These are phyloP conservation scores for Chalciporus chontae DNA, from an alignment of 768 basidiomycete genomes.

Conservation along the genomic window DNA sequence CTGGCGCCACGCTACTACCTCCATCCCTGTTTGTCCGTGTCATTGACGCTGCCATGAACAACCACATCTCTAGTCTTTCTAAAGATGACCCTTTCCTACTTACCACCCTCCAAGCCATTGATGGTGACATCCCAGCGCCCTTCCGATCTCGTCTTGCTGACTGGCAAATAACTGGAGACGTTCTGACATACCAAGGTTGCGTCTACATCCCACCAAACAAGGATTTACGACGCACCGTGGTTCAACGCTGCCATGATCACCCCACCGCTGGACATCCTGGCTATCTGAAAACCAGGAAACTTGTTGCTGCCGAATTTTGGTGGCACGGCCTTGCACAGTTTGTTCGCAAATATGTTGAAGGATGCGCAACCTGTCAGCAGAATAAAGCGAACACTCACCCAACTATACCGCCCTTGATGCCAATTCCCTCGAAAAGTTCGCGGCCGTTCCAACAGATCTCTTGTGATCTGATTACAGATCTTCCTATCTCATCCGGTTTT, in stretches of 20 bases:
- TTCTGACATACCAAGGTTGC: neutral
- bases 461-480: conserved; percentile 22
- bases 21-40: neutral
- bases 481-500: conserved; percentile 17
- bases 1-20: neutral
- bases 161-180: too few species aligned
- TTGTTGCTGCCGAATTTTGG: too few species aligned
- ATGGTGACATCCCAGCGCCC: neutral
- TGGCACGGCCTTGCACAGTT: neutral
- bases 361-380: conserved; percentile 22
- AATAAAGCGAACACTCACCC: conserved; percentile 1
- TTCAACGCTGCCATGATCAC: too few species aligned
- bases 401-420: neutral
- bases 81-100: neutral
- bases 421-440: neutral
- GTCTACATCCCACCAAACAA: neutral
- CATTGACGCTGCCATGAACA: neutral
- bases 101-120: neutral
- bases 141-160: too few species aligned
- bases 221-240: too few species aligned
- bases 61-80: neutral
- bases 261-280: too few species aligned
- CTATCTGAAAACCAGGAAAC: too few species aligned
- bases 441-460: conserved; percentile 20
- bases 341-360: conserved; percentile 23